phyloP scores from a whole-genome alignment of 257 asterid genomes.

The Jacaranda mimosifolia region DNA sequence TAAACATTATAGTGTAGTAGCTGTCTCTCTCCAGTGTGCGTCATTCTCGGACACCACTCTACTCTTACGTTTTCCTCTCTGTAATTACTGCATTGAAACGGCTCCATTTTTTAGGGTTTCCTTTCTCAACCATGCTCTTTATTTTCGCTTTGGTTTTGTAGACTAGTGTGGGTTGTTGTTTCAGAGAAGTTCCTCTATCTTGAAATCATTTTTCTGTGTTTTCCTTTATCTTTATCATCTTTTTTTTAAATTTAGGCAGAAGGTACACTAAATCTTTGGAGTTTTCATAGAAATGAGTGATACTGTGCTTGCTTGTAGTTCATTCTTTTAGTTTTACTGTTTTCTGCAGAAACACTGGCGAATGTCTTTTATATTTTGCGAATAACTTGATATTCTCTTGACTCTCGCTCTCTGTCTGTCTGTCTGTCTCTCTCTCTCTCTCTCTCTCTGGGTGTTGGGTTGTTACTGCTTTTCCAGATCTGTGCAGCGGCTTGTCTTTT shows the following conservation, averaged over 20 bases:
- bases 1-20: too few relatives aligned
- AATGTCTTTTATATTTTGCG: neutral
- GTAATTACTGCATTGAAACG: too few relatives aligned
- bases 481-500: neutral
- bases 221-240: neutral
- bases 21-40: too few relatives aligned
- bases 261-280: too few relatives aligned
- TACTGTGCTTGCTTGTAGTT: neutral
- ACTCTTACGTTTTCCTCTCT: too few relatives aligned
- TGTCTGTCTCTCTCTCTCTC: neutral
- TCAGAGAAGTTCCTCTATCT: neutral
- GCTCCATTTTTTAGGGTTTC: neutral
- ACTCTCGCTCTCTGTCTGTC: neutral
- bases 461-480: neutral
- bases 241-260: too few relatives aligned
- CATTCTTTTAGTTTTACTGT: neutral
- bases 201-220: neutral
- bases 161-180: conserved; percentile 16
- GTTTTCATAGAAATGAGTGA: neutral
- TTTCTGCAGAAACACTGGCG: neutral
- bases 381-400: neutral
- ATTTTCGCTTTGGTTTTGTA: conserved; percentile 25
- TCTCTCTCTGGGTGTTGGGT: neutral
- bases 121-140: neutral
- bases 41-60: too few relatives aligned